Conservation (phyloP, 2,329 filamentous ascomycete genomes). For the Raffaelea ambrosiae region DNA sequence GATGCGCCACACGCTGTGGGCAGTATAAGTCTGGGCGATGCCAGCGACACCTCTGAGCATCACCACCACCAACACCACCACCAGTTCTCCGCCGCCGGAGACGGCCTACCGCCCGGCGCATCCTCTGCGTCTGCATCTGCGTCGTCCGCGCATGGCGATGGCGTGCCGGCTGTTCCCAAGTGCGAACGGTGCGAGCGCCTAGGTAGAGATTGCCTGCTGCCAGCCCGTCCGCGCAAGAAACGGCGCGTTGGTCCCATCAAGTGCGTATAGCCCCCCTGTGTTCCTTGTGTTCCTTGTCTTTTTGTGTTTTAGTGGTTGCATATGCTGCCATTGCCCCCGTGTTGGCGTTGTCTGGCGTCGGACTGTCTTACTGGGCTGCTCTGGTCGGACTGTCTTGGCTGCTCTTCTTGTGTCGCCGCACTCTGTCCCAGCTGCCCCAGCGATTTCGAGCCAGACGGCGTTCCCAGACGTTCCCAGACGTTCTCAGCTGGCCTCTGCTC, state of each 20-base stretch:
- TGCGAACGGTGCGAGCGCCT: conserved; percentile 14
- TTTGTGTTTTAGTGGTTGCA: background rate
- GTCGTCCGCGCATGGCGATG: no score
- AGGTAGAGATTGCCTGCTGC: conserved; percentile 11
- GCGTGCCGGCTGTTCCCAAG: conserved; percentile 8
- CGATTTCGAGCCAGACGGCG: no score
- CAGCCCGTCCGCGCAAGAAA: conserved; percentile 13
- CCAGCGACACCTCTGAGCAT: background rate
- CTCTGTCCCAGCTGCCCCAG: no score
- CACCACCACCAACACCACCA: background rate
- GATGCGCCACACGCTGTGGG: background rate
- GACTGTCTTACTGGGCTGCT: no score
- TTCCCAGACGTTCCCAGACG: no score
- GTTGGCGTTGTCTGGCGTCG: no score
- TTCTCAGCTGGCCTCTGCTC: no score
- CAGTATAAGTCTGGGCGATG: background rate
- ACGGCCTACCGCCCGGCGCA: background rate
- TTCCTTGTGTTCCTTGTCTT: background rate
- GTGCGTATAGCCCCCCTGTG: background rate
- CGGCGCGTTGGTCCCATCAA: conserved; percentile 11
- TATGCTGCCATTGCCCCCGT: no score
- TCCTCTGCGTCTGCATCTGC: background rate
- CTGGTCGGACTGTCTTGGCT: no score
- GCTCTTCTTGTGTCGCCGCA: no score
- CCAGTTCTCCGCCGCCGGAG: background rate